phyloP scores from a whole-genome alignment of 2,329 filamentous ascomycete species.

The Cladosporium halotolerans region DNA sequence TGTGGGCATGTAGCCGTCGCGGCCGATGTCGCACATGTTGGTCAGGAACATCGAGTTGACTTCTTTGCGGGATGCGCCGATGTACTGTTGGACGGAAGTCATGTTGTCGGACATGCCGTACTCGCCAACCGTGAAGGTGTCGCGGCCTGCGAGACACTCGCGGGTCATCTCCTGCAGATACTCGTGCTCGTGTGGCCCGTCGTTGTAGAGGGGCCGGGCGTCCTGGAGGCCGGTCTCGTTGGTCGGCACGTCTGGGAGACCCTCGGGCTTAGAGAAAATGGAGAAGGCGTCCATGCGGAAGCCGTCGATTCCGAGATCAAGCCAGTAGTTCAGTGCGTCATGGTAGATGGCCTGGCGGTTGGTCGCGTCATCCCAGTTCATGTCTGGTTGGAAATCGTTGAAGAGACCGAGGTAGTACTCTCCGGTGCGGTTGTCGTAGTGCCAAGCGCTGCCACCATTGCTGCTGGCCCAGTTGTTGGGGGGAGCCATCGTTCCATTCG shows the following conservation, averaged over 20 bases:
- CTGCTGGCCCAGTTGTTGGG: constrained; percentile 69
- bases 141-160: constrained; percentile 18
- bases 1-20: not conserved
- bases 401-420: constrained; percentile 78
- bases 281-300: constrained; percentile 29
- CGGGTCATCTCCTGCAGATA: constrained; percentile 42
- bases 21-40: constrained; percentile 7
- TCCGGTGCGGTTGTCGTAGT: constrained; percentile 63
- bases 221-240: constrained; percentile 3
- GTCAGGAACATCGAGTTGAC: constrained; percentile 10
- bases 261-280: constrained; percentile 21
- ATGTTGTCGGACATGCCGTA: constrained; percentile 30
- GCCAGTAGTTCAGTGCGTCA: constrained; percentile 57
- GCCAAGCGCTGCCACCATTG: constrained; percentile 55
- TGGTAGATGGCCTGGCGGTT: constrained; percentile 64
- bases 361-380: constrained; percentile 76
- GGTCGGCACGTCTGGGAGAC: constrained; percentile 23
- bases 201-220: constrained; percentile 20
- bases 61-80: constrained; percentile 5
- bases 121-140: constrained; percentile 44
- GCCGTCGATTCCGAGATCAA: constrained; percentile 57
- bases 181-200: constrained; percentile 40
- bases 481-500: constrained; percentile 55
- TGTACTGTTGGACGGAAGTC: constrained; percentile 3
- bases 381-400: constrained; percentile 68